These are phyloP conservation scores for Plasmodium fragile DNA, from an alignment of 169 alveolate genomes.

Conservation along the genomic window DNA sequence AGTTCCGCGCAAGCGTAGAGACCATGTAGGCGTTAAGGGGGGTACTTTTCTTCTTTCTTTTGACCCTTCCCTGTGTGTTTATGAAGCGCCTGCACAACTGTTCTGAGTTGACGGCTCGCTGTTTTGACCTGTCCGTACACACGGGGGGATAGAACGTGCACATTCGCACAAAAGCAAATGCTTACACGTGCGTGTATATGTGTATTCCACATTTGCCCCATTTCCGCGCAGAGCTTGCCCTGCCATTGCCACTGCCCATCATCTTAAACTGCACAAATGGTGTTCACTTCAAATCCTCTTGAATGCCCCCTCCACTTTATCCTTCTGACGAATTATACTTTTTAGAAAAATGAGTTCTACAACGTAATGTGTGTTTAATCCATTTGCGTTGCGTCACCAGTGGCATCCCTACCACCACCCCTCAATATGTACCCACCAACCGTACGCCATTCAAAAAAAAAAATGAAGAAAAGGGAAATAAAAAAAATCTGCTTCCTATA, in stretches of 20 bases:
- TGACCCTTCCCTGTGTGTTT: neutral
- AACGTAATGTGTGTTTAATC: neutral
- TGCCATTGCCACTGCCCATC: neutral
- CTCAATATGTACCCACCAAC: neutral
- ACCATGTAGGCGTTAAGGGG: neutral
- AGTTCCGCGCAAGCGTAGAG: neutral
- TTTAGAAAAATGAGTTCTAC: neutral
- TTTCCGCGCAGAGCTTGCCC: neutral
- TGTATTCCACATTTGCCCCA: neutral
- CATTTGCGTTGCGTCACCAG: neutral
- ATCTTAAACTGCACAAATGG: neutral
- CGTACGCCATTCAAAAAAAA: constrained; percentile 17
- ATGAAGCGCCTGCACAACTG: neutral
- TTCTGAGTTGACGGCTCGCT: neutral
- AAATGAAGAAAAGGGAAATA: constrained; percentile 54
- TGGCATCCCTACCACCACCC: neutral
- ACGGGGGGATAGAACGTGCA: neutral
- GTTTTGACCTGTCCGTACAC: neutral
- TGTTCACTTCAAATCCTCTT: neutral
- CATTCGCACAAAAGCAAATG: neutral
- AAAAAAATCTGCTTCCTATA: constrained; percentile 14
- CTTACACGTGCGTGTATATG: neutral
- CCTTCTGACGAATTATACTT: neutral
- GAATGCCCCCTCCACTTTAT: neutral
- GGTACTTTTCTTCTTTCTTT: neutral